These are phyloP conservation scores for Eleusine coracana DNA, from an alignment of 176 grass and related monocot species.

Conservation along the genomic window DNA sequence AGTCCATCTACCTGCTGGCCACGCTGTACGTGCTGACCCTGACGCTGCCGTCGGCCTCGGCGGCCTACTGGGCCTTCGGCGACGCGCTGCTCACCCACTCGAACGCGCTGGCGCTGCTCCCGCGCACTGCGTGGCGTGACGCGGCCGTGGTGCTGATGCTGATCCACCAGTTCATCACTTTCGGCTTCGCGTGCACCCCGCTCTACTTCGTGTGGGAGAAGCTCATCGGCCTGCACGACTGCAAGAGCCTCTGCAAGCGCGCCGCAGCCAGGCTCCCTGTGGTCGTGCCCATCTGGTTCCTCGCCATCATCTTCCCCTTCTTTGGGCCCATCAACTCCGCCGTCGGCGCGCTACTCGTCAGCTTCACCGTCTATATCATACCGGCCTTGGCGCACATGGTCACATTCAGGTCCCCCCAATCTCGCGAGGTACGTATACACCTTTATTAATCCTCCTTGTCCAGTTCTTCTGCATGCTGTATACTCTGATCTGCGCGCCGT, in stretches of 20 bases:
- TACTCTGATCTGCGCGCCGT: no score
- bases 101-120: slow-evolving; percentile 81
- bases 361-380: slow-evolving; percentile 99
- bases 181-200: slow-evolving; percentile 97
- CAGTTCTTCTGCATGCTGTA: not conserved
- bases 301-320: slow-evolving; percentile 98
- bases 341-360: slow-evolving; percentile 86
- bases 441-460: not conserved
- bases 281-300: slow-evolving; percentile 95
- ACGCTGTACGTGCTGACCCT: slow-evolving; percentile 94
- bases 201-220: slow-evolving; percentile 99
- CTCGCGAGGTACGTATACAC: slow-evolving; percentile 57
- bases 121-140: slow-evolving; percentile 66
- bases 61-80: slow-evolving; percentile 97
- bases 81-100: slow-evolving; percentile 86
- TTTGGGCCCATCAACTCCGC: slow-evolving; percentile 98
- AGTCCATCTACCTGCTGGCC: slow-evolving; percentile 91
- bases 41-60: slow-evolving; percentile 84
- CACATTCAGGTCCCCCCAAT: slow-evolving; percentile 76
- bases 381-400: slow-evolving; percentile 85
- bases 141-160: slow-evolving; percentile 91
- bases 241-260: slow-evolving; percentile 83
- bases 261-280: slow-evolving; percentile 89
- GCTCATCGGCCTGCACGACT: slow-evolving; percentile 92
- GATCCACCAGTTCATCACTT: slow-evolving; percentile 99